These are phyloP conservation scores for Aspergillus calidoustus DNA, from an alignment of 2,329 filamentous ascomycete genomes.

Conservation along the genomic window DNA sequence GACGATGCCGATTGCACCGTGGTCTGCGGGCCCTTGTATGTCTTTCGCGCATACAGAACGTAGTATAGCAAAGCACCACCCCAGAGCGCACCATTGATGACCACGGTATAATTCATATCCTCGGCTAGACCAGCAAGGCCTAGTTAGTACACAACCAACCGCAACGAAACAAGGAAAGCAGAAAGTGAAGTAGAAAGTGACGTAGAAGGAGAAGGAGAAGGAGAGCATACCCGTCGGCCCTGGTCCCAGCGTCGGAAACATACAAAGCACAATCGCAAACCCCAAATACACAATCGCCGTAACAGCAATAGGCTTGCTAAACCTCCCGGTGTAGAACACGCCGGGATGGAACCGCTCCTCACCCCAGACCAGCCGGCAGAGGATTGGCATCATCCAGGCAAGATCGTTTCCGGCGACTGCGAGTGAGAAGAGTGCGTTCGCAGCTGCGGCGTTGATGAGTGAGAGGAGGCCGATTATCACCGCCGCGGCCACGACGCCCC, in stretches of 20 bases:
- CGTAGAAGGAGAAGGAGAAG: neutral
- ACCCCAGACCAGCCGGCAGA: constrained; percentile 62
- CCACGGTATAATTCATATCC: constrained; percentile 66
- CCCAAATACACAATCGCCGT: constrained; percentile 57
- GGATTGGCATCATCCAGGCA: constrained; percentile 62
- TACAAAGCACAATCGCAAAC: constrained; percentile 60
- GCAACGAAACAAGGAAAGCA: neutral
- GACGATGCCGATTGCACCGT: constrained; percentile 47
- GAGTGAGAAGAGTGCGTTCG: constrained; percentile 59
- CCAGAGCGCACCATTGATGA: constrained; percentile 64
- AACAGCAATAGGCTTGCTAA: constrained; percentile 60
- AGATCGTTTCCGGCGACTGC: constrained; percentile 63
- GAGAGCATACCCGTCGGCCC: constrained; percentile 49
- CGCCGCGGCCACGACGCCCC: constrained; percentile 58
- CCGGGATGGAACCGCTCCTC: constrained; percentile 61
- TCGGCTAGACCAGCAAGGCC: constrained; percentile 34
- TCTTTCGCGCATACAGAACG: constrained; percentile 60
- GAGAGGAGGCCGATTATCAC: constrained; percentile 61
- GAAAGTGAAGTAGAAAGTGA: neutral
- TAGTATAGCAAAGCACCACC: constrained; percentile 60
- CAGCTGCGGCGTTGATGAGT: constrained; percentile 60
- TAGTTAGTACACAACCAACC: constrained; percentile 12
- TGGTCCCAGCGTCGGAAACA: constrained; percentile 64
- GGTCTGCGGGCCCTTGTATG: constrained; percentile 64
- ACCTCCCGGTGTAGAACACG: constrained; percentile 60